Conservation (phyloP, 129 eudicot species). For the Saussurea involucrata region DNA sequence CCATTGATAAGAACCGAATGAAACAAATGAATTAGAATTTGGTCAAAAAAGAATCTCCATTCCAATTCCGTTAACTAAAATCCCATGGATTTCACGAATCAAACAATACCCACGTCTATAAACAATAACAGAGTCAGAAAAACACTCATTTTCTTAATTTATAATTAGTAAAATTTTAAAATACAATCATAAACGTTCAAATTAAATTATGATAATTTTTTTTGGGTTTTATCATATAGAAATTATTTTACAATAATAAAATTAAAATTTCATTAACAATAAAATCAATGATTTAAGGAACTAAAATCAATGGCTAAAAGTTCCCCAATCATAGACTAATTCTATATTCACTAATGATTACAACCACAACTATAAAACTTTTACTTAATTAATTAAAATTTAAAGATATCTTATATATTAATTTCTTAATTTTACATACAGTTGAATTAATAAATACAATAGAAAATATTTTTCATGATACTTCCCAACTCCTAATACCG, state of each 20-base stretch:
- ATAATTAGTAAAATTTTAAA: too few relatives aligned
- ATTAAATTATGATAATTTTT: background rate
- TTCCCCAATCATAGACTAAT: constrained; percentile 36
- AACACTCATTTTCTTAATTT: too few relatives aligned
- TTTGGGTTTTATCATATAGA: too few relatives aligned
- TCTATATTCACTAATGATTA: constrained; percentile 33
- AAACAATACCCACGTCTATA: too few relatives aligned
- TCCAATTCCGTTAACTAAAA: too few relatives aligned
- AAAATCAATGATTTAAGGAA: constrained; percentile 38
- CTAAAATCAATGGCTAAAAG: constrained; percentile 36
- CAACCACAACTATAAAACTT: constrained; percentile 10
- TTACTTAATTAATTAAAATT: constrained; percentile 7
- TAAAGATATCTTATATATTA: background rate
- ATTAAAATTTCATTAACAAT: background rate
- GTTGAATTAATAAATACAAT: background rate
- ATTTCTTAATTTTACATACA: background rate
- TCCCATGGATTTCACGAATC: too few relatives aligned
- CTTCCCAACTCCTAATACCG: too few relatives aligned
- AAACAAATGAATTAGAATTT: too few relatives aligned
- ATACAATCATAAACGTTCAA: too few relatives aligned
- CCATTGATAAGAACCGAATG: too few relatives aligned
- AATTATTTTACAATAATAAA: background rate
- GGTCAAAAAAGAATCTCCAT: too few relatives aligned
- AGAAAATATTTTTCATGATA: too few relatives aligned
- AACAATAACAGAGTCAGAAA: background rate